Conservation (phyloP, 2,329 filamentous ascomycete genomes). For the Hypoxylon rubiginosum region DNA sequence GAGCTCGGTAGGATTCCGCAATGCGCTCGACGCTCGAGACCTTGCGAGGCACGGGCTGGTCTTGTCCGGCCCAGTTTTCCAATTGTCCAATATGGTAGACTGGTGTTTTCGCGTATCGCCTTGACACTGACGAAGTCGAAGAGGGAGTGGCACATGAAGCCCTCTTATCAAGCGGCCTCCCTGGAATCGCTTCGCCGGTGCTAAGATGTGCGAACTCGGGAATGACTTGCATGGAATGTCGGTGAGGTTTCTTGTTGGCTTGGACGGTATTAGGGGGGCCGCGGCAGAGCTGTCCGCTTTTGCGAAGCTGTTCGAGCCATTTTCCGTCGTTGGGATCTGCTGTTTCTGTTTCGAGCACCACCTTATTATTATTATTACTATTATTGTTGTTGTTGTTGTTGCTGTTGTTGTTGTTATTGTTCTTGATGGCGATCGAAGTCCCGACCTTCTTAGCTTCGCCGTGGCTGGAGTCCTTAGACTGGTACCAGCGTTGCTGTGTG, state of each 20-base stretch:
- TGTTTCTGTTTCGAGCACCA: constrained; percentile 28
- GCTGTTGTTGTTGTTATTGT: background rate
- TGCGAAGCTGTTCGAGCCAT: constrained; percentile 50
- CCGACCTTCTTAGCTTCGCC: constrained; percentile 42
- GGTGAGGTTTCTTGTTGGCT: constrained; percentile 24
- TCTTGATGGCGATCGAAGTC: constrained; percentile 25
- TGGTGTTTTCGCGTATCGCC: constrained; percentile 66
- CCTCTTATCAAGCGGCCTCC: constrained; percentile 38
- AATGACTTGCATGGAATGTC: constrained; percentile 41
- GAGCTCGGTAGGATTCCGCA: constrained; percentile 64
- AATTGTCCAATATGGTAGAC: constrained; percentile 65
- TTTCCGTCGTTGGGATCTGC: constrained; percentile 44
- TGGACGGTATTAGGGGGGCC: constrained; percentile 27
- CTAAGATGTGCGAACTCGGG: constrained; percentile 56
- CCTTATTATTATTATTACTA: constrained; percentile 34
- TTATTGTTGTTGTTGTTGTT: no score
- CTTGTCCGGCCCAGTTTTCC: constrained; percentile 53
- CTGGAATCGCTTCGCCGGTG: constrained; percentile 43
- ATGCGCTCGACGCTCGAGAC: constrained; percentile 62
- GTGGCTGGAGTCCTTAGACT: constrained; percentile 30
- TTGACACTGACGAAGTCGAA: constrained; percentile 51
- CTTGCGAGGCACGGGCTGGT: constrained; percentile 49
- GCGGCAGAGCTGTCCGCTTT: constrained; percentile 46
- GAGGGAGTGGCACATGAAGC: constrained; percentile 43
- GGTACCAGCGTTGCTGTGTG: constrained; percentile 43